Base-by-base conservation (phyloP, 164 flowering plant species). In the Nelumbo lutea region DNA sequence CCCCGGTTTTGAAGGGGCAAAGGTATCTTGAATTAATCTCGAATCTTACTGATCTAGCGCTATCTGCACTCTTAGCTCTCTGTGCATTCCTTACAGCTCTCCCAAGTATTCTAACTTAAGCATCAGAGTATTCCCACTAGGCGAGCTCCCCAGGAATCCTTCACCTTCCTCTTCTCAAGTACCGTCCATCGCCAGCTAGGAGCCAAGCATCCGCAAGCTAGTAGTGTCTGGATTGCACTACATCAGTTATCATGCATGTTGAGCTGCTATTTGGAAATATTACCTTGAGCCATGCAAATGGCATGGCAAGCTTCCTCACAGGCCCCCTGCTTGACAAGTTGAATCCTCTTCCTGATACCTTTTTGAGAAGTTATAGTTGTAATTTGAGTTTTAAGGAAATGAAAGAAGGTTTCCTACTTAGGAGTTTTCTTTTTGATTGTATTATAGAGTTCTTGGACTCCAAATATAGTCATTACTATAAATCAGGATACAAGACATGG, bases 341-440 rank as follows among this genome's bases (percentile, higher is more conserved):
- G 64, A 90, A 86, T 65, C 63, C 73, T 70, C 81, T 80, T 68
- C 78, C 82, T 6, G 65, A 64, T 69, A 69, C 81, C 13, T 58
- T 76, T 3, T 73, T 78, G 86, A 68, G 67, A 66, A 73, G 62
- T 9, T 62, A 70, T 5, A 42, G 46, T 11, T 64, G 68, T 58
- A 67, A 72, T 40, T 56, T 66, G 60, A 80, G 80, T 50, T 72
- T 79, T 59, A 76, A 76, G 66, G 85, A 78, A 39, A 64, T 70
- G 63, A 79, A 79, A 59, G 78, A 75, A 11, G 74, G 70, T 43
- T 60, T 68, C 65, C 84, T 76, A 9, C 74, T 77, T 5, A 84
- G 75, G 59, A 72, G 76, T 50, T 90, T 93, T 70, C 79, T 85
- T n/a, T 83, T 93, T 11, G 96, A 89, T 70, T 82, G 78, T 68